Evolutionary conservation across 2,329 filamentous ascomycete genomes (phyloP).

Genomic region (Biscogniauxia mediterranea): DNA sequence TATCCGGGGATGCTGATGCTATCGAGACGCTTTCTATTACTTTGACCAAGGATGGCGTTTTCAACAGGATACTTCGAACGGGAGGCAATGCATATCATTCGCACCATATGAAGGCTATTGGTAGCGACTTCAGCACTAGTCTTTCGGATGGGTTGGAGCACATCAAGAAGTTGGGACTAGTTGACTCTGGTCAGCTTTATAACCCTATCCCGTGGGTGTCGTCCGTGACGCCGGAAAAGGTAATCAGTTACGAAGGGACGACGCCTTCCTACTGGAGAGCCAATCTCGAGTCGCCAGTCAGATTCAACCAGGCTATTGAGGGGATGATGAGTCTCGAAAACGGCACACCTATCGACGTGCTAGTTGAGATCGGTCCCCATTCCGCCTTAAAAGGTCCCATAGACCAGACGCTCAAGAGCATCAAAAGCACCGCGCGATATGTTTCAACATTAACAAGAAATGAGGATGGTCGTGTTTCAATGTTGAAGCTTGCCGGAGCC

Average conservation of each 20-base stretch:
- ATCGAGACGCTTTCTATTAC: slow-evolving; percentile 1
- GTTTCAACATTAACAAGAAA: slow-evolving; percentile 1
- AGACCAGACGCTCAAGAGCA: slow-evolving; percentile 6
- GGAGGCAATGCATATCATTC: slow-evolving; percentile 15
- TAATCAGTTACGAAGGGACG: too few relatives aligned
- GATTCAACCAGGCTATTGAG: too few relatives aligned
- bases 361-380: slow-evolving; percentile 17
- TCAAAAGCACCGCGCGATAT: neutral
- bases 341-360: neutral
- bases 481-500: slow-evolving; percentile 8
- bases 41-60: neutral
- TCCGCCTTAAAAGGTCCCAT: slow-evolving; percentile 8
- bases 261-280: too few relatives aligned
- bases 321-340: neutral
- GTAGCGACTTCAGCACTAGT: too few relatives aligned
- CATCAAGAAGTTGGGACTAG: too few relatives aligned
- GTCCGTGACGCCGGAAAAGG: too few relatives aligned
- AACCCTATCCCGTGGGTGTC: too few relatives aligned
- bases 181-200: too few relatives aligned
- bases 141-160: too few relatives aligned
- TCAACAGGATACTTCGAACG: slow-evolving; percentile 5
- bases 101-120: slow-evolving; percentile 7
- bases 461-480: neutral
- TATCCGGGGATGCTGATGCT: slow-evolving; percentile 2
- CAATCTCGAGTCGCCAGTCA: too few relatives aligned